A percentile compares a stretch with the other conserved stretches of the same genome.
Evolutionary conservation across 768 basidiomycete species (phyloP).

Genomic region (Amanita pallidorosea): DNA sequence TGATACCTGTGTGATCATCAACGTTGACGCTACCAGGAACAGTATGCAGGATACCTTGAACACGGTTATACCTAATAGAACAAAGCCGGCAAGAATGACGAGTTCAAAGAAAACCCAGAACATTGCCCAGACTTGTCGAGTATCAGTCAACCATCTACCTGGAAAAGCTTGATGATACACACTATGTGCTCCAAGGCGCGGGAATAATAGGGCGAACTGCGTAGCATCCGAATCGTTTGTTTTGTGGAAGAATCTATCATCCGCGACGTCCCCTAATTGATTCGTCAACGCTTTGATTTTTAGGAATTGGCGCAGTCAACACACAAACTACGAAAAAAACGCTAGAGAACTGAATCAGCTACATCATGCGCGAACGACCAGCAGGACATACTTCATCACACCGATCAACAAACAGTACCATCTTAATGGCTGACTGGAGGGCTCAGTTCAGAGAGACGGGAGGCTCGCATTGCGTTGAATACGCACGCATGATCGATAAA

Average conservation of each 20-base stretch:
- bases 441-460: constrained; percentile 4
- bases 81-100: constrained; percentile 63
- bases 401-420: constrained; percentile 81
- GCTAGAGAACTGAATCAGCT: constrained; percentile 22
- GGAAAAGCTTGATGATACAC: constrained; percentile 13
- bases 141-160: background rate
- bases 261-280: constrained; percentile 76
- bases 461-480: constrained; percentile 1
- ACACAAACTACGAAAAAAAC: constrained; percentile 81
- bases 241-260: constrained; percentile 93
- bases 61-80: constrained; percentile 68
- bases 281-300: background rate
- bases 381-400: constrained; percentile 65
- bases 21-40: background rate
- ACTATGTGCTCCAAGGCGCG: constrained; percentile 64
- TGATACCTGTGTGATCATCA: background rate
- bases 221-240: constrained; percentile 89
- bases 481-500: constrained; percentile 86
- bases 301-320: constrained; percentile 15
- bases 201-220: constrained; percentile 74
- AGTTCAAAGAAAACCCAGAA: constrained; percentile 80
- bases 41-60: constrained; percentile 52
- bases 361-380: constrained; percentile 6
- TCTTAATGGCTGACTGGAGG: constrained; percentile 58
- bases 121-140: constrained; percentile 63